A percentile compares a stretch with the other conserved stretches of the same genome.
Conservation (phyloP, 1,139 yeast species). For the Candida sojae region DNA sequence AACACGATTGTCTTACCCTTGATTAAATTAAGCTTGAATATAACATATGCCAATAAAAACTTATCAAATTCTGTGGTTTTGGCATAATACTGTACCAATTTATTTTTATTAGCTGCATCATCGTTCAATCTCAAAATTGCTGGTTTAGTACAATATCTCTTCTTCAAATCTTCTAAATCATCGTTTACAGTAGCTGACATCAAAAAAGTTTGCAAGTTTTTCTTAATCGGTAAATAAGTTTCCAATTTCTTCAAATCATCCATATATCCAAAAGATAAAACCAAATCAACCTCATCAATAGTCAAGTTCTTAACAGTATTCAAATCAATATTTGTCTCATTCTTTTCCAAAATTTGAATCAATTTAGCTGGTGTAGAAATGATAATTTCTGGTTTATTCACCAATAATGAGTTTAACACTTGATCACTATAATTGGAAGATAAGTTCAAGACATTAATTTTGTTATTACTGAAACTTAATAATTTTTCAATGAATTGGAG, state of each 20-base stretch:
- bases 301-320: slow-evolving; percentile 67
- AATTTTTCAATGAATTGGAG: slow-evolving; percentile 67
- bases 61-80: slow-evolving; percentile 89
- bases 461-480: slow-evolving; percentile 68
- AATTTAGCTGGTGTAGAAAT: slow-evolving; percentile 88
- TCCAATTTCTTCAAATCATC: slow-evolving; percentile 77
- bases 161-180: slow-evolving; percentile 76
- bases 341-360: slow-evolving; percentile 55
- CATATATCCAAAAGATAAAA: slow-evolving; percentile 85
- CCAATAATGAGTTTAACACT: slow-evolving; percentile 68
- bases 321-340: slow-evolving; percentile 46
- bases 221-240: slow-evolving; percentile 64
- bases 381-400: slow-evolving; percentile 76
- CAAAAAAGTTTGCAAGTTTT: slow-evolving; percentile 81
- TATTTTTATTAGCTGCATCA: slow-evolving; percentile 56
- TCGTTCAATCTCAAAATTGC: slow-evolving; percentile 80
- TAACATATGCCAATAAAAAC: slow-evolving; percentile 85
- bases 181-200: slow-evolving; percentile 97
- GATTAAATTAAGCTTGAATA: slow-evolving; percentile 82
- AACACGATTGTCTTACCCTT: slow-evolving; percentile 90
- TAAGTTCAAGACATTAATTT: slow-evolving; percentile 67
- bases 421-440: slow-evolving; percentile 73
- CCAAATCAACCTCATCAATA: slow-evolving; percentile 94
- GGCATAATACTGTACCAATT: slow-evolving; percentile 82
- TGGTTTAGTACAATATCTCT: slow-evolving; percentile 79